A percentile compares a stretch with the other conserved stretches of the same genome.
Evolutionary conservation across 2,329 filamentous ascomycete species (phyloP).

Genomic region (Arthrobotrys musiformis): DNA sequence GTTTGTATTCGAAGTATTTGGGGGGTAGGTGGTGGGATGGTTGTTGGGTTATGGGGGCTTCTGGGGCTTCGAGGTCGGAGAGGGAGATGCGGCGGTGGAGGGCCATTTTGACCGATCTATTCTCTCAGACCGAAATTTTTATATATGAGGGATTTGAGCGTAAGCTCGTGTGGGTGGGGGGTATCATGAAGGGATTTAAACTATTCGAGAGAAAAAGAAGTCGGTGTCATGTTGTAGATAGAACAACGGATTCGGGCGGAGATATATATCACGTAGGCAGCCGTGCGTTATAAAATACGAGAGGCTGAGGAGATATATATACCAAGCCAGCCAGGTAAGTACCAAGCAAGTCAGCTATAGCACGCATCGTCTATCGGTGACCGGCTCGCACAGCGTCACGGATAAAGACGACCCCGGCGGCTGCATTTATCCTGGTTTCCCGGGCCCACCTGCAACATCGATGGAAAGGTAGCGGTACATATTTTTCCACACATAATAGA

Average conservation of each 20-base stretch:
- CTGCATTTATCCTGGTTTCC: constrained; percentile 28
- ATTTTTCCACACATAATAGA: neutral
- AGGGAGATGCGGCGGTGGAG: constrained; percentile 51
- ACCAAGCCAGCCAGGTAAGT: too few species aligned
- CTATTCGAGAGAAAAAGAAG: neutral
- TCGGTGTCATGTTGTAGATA: neutral
- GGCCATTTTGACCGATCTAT: too few species aligned
- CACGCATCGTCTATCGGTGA: constrained; percentile 25
- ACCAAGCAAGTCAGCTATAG: neutral
- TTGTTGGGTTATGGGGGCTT: constrained; percentile 9
- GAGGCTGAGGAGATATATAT: constrained; percentile 22
- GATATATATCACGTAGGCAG: neutral
- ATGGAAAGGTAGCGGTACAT: neutral
- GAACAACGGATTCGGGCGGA: neutral
- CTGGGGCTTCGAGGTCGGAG: constrained; percentile 35
- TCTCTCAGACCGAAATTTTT: neutral
- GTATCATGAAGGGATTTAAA: neutral
- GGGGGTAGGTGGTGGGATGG: constrained; percentile 4
- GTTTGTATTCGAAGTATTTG: constrained; percentile 48
- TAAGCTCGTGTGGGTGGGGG: neutral
- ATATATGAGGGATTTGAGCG: constrained; percentile 12
- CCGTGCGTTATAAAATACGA: neutral
- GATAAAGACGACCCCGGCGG: constrained; percentile 5
- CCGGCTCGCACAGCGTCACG: constrained; percentile 10
- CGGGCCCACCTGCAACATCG: constrained; percentile 1